Percentiles rank a stretch among this genome's conserved stretches.
These are phyloP conservation scores for Diutina rugosa DNA, from an alignment of 1,139 yeast genomes.

Conservation along the genomic window DNA sequence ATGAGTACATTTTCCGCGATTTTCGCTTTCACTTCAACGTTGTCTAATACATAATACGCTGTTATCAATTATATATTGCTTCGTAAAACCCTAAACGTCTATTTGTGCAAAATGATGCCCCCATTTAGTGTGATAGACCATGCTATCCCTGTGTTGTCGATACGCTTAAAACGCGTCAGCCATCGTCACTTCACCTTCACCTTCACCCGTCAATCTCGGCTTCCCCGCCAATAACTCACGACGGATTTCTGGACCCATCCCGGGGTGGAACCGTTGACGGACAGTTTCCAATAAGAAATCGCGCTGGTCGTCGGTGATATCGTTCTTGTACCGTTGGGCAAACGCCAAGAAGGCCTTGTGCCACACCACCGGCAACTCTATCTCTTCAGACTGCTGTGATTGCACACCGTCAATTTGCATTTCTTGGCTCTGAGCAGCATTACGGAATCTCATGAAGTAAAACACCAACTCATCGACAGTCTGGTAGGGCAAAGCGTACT, in stretches of 20 bases:
- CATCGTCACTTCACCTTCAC: constrained; percentile 21
- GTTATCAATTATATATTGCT: background rate
- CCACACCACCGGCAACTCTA: constrained; percentile 90
- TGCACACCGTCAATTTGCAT: constrained; percentile 8
- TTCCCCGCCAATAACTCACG: constrained; percentile 82
- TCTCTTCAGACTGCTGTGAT: constrained; percentile 13
- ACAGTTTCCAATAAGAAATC: constrained; percentile 86
- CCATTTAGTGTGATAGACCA: background rate
- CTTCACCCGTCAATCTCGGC: background rate
- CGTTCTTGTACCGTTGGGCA: constrained; percentile 93
- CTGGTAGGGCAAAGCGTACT: constrained; percentile 93
- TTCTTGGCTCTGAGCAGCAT: constrained; percentile 20
- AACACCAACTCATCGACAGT: constrained; percentile 93
- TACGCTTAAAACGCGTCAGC: constrained; percentile 22
- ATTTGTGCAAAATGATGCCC: background rate
- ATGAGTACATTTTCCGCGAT: no score
- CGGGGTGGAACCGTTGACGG: constrained; percentile 79
- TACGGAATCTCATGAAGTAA: constrained; percentile 83
- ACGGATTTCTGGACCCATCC: constrained; percentile 88
- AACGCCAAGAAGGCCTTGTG: constrained; percentile 89
- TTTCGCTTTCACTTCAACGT: no score
- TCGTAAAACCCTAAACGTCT: background rate
- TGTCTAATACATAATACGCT: no score
- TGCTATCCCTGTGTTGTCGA: constrained; percentile 1
- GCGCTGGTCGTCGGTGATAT: constrained; percentile 93